These are phyloP conservation scores for Gynandropsis gynandra DNA, from an alignment of 345 rosid genomes.

Conservation along the genomic window DNA sequence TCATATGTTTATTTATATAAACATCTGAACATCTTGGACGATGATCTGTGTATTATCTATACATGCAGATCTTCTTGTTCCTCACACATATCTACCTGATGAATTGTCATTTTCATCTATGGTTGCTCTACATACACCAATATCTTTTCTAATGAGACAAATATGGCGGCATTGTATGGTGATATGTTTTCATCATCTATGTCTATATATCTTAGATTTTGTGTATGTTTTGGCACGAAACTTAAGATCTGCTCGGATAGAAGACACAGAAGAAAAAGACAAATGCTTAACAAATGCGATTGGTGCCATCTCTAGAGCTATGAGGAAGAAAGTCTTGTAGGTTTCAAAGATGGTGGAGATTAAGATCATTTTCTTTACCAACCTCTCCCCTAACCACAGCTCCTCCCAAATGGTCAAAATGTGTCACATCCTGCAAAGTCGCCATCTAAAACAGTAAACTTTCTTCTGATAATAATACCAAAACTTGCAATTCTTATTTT, in stretches of 20 bases:
- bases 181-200: slow-evolving; percentile 17
- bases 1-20: no score
- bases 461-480: slow-evolving; percentile 16
- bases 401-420: slow-evolving; percentile 21
- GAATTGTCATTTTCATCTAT: slow-evolving; percentile 12
- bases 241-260: slow-evolving; percentile 14
- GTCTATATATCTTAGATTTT: slow-evolving; percentile 19
- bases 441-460: slow-evolving; percentile 20
- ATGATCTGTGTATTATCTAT: no score
- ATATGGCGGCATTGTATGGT: slow-evolving; percentile 22
- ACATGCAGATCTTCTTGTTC: no score
- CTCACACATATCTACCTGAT: no score
- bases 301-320: slow-evolving; percentile 21
- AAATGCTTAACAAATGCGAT: slow-evolving; percentile 25
- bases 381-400: slow-evolving; percentile 30
- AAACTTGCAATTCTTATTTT: slow-evolving; percentile 16
- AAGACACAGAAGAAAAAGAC: slow-evolving; percentile 31
- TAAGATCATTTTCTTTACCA: slow-evolving; percentile 27
- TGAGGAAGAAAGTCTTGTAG: slow-evolving; percentile 24
- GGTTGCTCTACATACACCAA: slow-evolving; percentile 14
- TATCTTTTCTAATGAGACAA: slow-evolving; percentile 17
- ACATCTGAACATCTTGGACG: no score
- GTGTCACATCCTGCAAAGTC: slow-evolving; percentile 22
- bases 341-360: slow-evolving; percentile 30
- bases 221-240: slow-evolving; percentile 19